A percentile compares a stretch with the other conserved stretches of the same genome.
Evolutionary conservation across 2,329 filamentous ascomycete genomes (phyloP).

Genomic region (Aspergillus sp.): DNA sequence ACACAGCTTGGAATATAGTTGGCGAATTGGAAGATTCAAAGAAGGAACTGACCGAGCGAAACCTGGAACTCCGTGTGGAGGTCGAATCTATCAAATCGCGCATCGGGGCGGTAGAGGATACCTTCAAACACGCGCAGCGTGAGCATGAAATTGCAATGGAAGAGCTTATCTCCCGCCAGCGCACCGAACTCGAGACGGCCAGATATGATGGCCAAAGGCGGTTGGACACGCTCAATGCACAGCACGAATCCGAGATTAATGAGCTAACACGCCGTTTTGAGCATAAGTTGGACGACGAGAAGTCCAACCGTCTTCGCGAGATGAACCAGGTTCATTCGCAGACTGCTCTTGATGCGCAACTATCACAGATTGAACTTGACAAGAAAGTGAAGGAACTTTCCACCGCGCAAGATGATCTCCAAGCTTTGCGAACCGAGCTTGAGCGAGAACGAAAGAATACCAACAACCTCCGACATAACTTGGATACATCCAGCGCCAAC

Average conservation of each 20-base stretch:
- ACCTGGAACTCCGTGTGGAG: constrained; percentile 63
- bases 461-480: constrained; percentile 56
- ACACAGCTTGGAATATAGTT: constrained; percentile 39
- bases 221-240: constrained; percentile 57
- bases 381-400: constrained; percentile 56
- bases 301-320: constrained; percentile 36
- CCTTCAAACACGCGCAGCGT: constrained; percentile 53
- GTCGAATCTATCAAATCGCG: constrained; percentile 61
- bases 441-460: constrained; percentile 64
- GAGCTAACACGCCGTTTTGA: constrained; percentile 63
- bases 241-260: constrained; percentile 68
- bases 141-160: constrained; percentile 54
- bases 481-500: constrained; percentile 61
- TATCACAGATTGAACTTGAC: constrained; percentile 46
- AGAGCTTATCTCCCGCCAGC: constrained; percentile 54
- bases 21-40: constrained; percentile 57
- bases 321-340: constrained; percentile 38
- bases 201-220: constrained; percentile 51
- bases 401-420: constrained; percentile 41
- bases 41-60: constrained; percentile 51
- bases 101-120: constrained; percentile 48
- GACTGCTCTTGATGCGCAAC: constrained; percentile 39
- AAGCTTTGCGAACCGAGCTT: constrained; percentile 48
- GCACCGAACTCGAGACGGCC: constrained; percentile 43
- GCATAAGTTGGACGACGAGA: constrained; percentile 66